Percentiles rank a stretch among this genome's conserved stretches.
Conservation (phyloP, 1,139 yeast species). For the Scheffersomyces lignicola region DNA sequence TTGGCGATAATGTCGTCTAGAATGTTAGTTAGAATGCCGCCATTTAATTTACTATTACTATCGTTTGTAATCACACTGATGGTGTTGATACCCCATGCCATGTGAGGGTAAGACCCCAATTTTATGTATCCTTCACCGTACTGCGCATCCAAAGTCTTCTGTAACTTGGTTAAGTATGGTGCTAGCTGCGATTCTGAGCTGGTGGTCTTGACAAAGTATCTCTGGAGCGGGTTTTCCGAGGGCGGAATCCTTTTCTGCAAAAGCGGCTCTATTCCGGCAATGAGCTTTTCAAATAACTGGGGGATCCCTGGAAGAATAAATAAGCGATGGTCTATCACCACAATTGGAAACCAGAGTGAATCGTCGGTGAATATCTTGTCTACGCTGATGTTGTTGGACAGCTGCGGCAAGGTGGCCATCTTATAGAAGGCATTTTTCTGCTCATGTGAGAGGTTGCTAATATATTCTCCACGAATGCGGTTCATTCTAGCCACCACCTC, state of each 20-base stretch:
- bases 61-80: conserved; percentile 68
- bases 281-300: conserved; percentile 57
- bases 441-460: conserved; percentile 36
- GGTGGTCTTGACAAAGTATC: conserved; percentile 64
- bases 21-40: conserved; percentile 40
- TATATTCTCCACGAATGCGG: conserved; percentile 41
- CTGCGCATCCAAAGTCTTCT: conserved; percentile 40
- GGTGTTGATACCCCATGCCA: conserved; percentile 60
- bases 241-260: conserved; percentile 25
- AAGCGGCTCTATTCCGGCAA: conserved; percentile 30
- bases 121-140: conserved; percentile 47
- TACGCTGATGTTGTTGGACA: conserved; percentile 29
- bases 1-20: conserved; percentile 47
- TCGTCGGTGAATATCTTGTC: conserved; percentile 54
- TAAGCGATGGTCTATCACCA: conserved; percentile 59
- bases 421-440: conserved; percentile 62
- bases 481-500: conserved; percentile 65
- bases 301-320: conserved; percentile 85
- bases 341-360: conserved; percentile 81
- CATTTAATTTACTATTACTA: conserved; percentile 31
- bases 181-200: conserved; percentile 70
- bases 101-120: conserved; percentile 84
- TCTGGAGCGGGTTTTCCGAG: conserved; percentile 26
- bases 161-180: conserved; percentile 55
- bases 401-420: conserved; percentile 74